phyloP scores from a whole-genome alignment of 1,139 yeast species.

The Protomyces macrosporus region DNA sequence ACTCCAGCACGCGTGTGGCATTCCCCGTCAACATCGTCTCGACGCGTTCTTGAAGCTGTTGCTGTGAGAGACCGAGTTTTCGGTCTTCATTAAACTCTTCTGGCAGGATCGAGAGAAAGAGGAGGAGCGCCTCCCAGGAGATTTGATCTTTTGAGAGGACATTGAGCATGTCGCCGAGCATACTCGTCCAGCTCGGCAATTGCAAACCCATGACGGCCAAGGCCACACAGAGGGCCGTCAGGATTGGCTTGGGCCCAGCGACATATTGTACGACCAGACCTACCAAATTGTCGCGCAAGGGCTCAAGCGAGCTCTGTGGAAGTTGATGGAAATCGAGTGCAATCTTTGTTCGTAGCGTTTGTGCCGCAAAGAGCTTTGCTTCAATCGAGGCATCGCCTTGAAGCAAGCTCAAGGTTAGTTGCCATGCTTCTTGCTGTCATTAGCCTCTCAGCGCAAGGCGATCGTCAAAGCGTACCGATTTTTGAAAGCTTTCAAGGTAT shows the following conservation, averaged over 20 bases:
- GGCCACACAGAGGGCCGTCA: constrained; percentile 76
- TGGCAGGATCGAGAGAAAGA: constrained; percentile 79
- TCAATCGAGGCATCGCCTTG: constrained; percentile 42
- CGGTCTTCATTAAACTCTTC: constrained; percentile 81
- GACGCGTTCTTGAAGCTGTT: constrained; percentile 65
- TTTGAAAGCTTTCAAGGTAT: constrained; percentile 74
- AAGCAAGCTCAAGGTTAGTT: constrained; percentile 39
- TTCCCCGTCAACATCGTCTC: constrained; percentile 58
- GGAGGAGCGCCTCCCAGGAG: constrained; percentile 47
- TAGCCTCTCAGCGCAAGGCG: neutral
- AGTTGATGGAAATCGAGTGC: constrained; percentile 79
- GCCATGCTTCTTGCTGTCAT: constrained; percentile 42
- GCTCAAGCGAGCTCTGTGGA: constrained; percentile 49
- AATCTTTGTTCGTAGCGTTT: constrained; percentile 77
- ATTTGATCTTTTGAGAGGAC: constrained; percentile 44
- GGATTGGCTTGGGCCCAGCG: constrained; percentile 50
- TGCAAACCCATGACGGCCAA: constrained; percentile 79
- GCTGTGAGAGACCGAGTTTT: constrained; percentile 73
- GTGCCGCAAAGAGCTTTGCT: constrained; percentile 77
- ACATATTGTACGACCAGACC: constrained; percentile 51
- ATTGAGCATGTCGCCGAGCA: constrained; percentile 61
- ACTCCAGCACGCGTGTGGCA: constrained; percentile 61
- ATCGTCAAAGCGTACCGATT: constrained; percentile 44
- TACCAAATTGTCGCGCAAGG: constrained; percentile 59
- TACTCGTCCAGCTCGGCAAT: constrained; percentile 63